Evolutionary conservation across 2,329 filamentous ascomycete genomes (phyloP).

Genomic region (Colletotrichum gigasporum): DNA sequence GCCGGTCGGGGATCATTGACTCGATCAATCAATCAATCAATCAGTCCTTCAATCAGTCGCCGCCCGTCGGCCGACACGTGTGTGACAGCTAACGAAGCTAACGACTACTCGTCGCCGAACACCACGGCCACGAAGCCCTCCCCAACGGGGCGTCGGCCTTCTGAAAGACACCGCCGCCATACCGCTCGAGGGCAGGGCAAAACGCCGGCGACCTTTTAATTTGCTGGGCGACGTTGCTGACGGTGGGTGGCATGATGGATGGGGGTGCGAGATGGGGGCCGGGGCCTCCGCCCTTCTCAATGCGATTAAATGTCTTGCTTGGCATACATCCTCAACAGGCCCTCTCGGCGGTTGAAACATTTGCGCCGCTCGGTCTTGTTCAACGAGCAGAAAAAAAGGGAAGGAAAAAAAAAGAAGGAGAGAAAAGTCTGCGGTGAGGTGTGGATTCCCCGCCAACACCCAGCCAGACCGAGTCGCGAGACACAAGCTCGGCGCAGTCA

Average conservation of each 20-base stretch:
- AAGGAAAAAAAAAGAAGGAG: too few relatives aligned
- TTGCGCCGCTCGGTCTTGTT: not conserved
- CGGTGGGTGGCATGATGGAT: not conserved
- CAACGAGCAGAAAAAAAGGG: not conserved
- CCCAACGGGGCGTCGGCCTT: slow-evolving; percentile 13
- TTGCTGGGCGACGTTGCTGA: not conserved
- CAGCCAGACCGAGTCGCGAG: not conserved
- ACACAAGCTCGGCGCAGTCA: too few relatives aligned
- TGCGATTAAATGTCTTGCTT: slow-evolving; percentile 16
- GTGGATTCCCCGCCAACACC: not conserved
- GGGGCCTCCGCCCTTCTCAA: slow-evolving; percentile 10
- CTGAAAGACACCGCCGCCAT: slow-evolving; percentile 11
- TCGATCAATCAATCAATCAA: too few relatives aligned
- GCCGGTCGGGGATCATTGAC: too few relatives aligned
- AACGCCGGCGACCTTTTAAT: not conserved
- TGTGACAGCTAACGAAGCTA: not conserved
- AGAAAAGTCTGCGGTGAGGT: not conserved
- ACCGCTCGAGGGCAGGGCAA: not conserved
- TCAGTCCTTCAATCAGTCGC: not conserved
- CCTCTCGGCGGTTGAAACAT: not conserved
- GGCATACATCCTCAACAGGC: slow-evolving; percentile 18
- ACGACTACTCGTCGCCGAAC: not conserved
- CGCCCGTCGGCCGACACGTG: not conserved
- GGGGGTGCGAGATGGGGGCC: slow-evolving; percentile 16
- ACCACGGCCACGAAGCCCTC: not conserved